phyloP scores from a whole-genome alignment of 257 asterid species.

The Rhazya stricta region DNA sequence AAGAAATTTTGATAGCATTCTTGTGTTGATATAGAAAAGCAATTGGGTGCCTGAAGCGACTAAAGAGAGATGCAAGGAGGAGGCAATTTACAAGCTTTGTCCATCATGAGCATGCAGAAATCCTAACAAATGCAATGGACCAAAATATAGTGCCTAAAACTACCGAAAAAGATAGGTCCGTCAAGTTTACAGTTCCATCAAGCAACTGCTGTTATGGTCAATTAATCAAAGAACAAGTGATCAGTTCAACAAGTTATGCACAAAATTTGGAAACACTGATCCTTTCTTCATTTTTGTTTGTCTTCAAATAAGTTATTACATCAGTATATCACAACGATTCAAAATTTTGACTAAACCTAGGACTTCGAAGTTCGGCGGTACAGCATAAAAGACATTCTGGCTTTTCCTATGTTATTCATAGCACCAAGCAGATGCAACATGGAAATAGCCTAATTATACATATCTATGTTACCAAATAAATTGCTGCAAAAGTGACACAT shows the following conservation, averaged over 20 bases:
- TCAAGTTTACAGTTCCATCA: constrained; percentile 3
- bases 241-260: not conserved
- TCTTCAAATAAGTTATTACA: not conserved
- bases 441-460: not conserved
- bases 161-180: not conserved
- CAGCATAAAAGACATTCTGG: not conserved
- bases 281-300: not conserved
- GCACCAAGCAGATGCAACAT: not conserved
- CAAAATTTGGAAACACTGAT: not conserved
- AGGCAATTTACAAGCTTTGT: not conserved
- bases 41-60: not conserved
- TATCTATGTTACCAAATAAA: not conserved
- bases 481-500: not conserved
- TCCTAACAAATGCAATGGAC: not conserved
- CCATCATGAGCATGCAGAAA: not conserved
- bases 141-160: not conserved
- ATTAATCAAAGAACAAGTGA: constrained; percentile 3
- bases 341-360: not conserved
- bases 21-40: not conserved
- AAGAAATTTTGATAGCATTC: not conserved
- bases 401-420: not conserved
- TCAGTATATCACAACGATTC: not conserved
- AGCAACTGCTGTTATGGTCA: not conserved
- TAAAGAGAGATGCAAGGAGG: not conserved
- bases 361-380: not conserved